Conservation (phyloP, 2,329 filamentous ascomycete species). For the Emergomyces orientalis region DNA sequence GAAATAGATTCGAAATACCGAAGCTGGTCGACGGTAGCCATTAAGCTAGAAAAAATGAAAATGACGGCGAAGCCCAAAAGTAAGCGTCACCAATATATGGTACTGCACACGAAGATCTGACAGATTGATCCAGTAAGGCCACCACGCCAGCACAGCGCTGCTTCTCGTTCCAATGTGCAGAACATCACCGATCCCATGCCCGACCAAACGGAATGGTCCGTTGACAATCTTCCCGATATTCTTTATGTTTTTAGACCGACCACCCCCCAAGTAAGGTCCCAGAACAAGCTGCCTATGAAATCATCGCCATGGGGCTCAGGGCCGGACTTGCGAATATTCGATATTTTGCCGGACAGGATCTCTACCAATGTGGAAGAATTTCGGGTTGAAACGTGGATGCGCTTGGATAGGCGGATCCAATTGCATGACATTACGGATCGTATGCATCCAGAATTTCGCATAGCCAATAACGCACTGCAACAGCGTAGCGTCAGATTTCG, state of each 20-base stretch:
- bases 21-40: slow-evolving; percentile 3
- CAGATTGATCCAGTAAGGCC: background rate
- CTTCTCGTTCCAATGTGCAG: background rate
- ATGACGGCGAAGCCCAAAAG: background rate
- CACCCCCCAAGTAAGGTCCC: slow-evolving; percentile 5
- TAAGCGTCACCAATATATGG: background rate
- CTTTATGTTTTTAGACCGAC: slow-evolving; percentile 19
- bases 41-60: background rate
- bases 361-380: slow-evolving; percentile 25
- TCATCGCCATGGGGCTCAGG: slow-evolving; percentile 13
- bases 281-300: slow-evolving; percentile 11
- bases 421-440: slow-evolving; percentile 23
- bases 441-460: slow-evolving; percentile 19
- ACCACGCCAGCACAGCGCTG: slow-evolving; percentile 11
- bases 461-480: slow-evolving; percentile 22
- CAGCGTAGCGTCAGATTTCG: slow-evolving; percentile 23
- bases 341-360: slow-evolving; percentile 24
- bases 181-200: slow-evolving; percentile 13
- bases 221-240: slow-evolving; percentile 22
- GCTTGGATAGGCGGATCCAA: slow-evolving; percentile 22
- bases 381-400: slow-evolving; percentile 27
- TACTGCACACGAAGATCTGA: background rate
- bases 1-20: background rate
- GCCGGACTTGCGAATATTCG: slow-evolving; percentile 15
- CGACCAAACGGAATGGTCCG: slow-evolving; percentile 19